Conservation (phyloP, 2,329 filamentous ascomycete species). For the Teratosphaeria nubilosa region DNA sequence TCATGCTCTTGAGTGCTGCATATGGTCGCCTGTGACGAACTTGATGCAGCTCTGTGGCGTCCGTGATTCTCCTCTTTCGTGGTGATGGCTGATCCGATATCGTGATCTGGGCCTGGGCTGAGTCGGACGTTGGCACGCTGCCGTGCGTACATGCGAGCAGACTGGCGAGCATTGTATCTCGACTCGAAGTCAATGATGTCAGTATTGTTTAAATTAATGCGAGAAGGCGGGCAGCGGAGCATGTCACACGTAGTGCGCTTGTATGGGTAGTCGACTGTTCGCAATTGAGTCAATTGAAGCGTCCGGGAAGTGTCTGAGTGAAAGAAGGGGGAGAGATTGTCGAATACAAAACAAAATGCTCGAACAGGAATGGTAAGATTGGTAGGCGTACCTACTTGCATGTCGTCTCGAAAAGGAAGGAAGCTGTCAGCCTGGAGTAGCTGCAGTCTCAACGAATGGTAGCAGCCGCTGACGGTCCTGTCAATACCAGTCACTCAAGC, state of each 20-base stretch:
- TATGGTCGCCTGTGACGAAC: constrained; percentile 9
- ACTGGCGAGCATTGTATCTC: constrained; percentile 11
- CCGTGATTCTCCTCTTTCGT: constrained; percentile 12
- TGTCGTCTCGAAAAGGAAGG: not conserved
- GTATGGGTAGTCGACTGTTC: not conserved
- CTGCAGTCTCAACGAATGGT: not conserved
- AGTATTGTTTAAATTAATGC: constrained; percentile 17
- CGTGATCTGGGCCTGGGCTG: constrained; percentile 9
- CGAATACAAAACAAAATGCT: not conserved
- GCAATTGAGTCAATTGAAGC: not conserved
- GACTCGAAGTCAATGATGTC: constrained; percentile 20
- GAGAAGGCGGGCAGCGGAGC: constrained; percentile 20
- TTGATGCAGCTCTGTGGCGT: constrained; percentile 9
- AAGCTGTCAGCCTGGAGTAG: not conserved
- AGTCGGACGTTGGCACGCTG: constrained; percentile 10
- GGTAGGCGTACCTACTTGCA: not conserved
- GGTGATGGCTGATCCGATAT: constrained; percentile 8
- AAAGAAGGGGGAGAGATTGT: not conserved
- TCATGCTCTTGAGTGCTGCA: constrained; percentile 3
- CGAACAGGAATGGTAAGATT: not conserved
- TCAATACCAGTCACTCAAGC: not conserved
- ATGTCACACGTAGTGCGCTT: constrained; percentile 6
- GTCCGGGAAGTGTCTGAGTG: not conserved
- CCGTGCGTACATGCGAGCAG: constrained; percentile 2
- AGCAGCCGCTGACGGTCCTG: not conserved